phyloP scores from a whole-genome alignment of 805 yeast species.

The Saturnispora zaruensis region DNA sequence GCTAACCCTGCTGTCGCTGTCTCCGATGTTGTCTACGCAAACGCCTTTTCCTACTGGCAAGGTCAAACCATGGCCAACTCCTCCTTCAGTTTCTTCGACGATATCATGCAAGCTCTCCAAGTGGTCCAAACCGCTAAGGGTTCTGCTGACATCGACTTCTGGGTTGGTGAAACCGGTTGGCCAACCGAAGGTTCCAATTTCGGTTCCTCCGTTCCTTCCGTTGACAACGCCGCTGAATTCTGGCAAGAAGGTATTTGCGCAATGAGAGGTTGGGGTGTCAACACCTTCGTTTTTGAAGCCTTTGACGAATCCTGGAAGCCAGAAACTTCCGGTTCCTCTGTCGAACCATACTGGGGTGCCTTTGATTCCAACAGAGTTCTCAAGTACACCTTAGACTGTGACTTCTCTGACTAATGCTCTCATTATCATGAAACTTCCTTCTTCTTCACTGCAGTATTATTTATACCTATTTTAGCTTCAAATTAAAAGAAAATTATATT shows the following conservation, averaged over 20 bases:
- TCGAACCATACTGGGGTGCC: conserved; percentile 95
- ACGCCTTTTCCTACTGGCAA: conserved; percentile 98
- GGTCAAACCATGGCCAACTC: conserved; percentile 82
- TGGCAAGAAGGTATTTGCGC: conserved; percentile 90
- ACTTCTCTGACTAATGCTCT: conserved; percentile 23
- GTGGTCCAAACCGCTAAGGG: conserved; percentile 81
- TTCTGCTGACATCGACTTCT: conserved; percentile 74
- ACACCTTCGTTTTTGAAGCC: conserved; percentile 89
- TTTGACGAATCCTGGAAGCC: conserved; percentile 97
- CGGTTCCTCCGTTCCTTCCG: conserved; percentile 58
- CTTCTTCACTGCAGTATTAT: neutral
- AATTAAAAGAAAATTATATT: neutral
- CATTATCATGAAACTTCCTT: neutral
- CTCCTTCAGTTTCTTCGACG: conserved; percentile 88
- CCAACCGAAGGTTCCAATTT: conserved; percentile 77
- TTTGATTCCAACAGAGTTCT: conserved; percentile 43
- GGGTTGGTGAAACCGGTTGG: conserved; percentile 99
- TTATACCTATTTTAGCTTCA: neutral
- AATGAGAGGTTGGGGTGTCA: conserved; percentile 92
- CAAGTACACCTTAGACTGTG: conserved; percentile 41
- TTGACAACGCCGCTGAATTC: conserved; percentile 65
- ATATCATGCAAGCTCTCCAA: conserved; percentile 95
- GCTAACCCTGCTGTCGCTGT: conserved; percentile 64
- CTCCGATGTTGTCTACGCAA: conserved; percentile 81
- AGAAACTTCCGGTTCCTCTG: conserved; percentile 74